Percentiles rank a stretch among this genome's conserved stretches.
phyloP scores from a whole-genome alignment of 225 moss, liverwort and hornwort species.

The Thuidium tamariscinum region DNA sequence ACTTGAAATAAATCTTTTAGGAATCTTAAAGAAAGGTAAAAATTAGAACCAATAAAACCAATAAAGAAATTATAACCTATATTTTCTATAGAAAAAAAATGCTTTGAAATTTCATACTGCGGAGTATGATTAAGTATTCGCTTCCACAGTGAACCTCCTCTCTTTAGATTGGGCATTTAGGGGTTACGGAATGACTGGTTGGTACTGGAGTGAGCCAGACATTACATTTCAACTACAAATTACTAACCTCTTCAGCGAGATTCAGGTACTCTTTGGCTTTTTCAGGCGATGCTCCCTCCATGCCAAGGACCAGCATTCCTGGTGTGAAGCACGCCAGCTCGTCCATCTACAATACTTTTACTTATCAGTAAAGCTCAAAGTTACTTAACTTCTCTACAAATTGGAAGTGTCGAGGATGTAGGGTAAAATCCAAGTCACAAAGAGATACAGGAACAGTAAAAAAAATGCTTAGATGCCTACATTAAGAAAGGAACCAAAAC shows the following conservation, averaged over 20 bases:
- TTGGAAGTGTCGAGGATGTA: background rate
- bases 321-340: slow-evolving; percentile 95
- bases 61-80: background rate
- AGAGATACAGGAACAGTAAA: background rate
- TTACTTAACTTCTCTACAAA: background rate
- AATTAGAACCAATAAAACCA: background rate
- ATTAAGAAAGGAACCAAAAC: background rate
- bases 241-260: slow-evolving; percentile 61
- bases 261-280: slow-evolving; percentile 77
- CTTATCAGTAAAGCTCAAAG: background rate
- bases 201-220: background rate
- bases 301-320: slow-evolving; percentile 88
- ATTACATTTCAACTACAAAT: background rate
- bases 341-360: slow-evolving; percentile 60
- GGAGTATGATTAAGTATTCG: too few relatives aligned
- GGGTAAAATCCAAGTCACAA: background rate
- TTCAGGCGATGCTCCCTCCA: slow-evolving; percentile 58
- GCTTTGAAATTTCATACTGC: background rate
- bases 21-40: background rate
- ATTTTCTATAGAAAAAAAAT: background rate
- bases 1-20: background rate
- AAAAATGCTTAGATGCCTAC: background rate
- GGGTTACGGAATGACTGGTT: background rate
- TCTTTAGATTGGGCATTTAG: background rate
- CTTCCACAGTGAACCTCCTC: background rate